Conservation (phyloP, 352 stramenopile genomes). For the Globisporangium cederbergense region DNA sequence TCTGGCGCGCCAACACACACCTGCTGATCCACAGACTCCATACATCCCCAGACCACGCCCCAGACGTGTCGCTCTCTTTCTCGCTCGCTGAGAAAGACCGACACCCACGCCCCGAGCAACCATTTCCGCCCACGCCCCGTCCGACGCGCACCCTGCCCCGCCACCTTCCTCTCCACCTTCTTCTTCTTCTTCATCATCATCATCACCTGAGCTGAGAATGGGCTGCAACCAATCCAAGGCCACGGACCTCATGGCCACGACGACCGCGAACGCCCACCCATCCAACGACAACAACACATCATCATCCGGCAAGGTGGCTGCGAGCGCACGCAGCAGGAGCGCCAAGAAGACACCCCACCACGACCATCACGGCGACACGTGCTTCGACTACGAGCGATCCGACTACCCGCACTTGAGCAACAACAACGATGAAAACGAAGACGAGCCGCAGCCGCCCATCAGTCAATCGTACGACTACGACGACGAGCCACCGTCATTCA, state of each 20-base stretch:
- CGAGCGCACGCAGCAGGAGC: neutral
- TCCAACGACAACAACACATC: neutral
- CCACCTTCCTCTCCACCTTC: no score
- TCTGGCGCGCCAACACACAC: slow-evolving; percentile 2
- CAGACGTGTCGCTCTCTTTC: slow-evolving; percentile 5
- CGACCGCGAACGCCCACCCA: neutral
- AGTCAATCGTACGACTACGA: slow-evolving; percentile 29
- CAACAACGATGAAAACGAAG: slow-evolving; percentile 13
- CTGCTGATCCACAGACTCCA: neutral
- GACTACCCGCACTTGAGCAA: neutral
- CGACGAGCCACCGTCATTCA: slow-evolving; percentile 43
- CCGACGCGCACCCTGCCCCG: neutral
- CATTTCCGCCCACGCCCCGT: slow-evolving; percentile 5
- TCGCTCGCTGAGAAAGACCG: slow-evolving; percentile 17
- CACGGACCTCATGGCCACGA: slow-evolving; percentile 1
- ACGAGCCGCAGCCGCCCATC: slow-evolving; percentile 13
- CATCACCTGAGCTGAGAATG: slow-evolving; percentile 25
- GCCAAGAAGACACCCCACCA: neutral
- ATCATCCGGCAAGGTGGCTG: neutral
- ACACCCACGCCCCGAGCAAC: slow-evolving; percentile 5
- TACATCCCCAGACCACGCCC: no score
- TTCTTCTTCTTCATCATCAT: no score
- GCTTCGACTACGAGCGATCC: slow-evolving; percentile 7
- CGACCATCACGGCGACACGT: neutral
- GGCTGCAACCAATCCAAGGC: slow-evolving; percentile 65